Evolutionary conservation across 306 rosid species (phyloP), one percentile per base, ranked within the genome.

Genomic region (Sechiopsis laciniata): DNA sequence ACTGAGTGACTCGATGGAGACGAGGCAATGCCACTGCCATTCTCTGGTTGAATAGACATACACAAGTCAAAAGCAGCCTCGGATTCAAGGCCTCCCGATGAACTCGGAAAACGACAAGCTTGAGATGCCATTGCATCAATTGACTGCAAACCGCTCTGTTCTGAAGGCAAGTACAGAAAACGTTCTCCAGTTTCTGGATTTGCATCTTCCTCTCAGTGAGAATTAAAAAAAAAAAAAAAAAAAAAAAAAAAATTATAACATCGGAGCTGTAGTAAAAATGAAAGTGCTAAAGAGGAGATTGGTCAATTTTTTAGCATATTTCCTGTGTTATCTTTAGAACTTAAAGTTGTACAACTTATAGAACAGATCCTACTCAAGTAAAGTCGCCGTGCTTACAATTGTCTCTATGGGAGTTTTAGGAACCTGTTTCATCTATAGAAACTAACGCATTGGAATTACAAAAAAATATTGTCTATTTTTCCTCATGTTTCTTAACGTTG

Each of bases 181-280:
- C 77, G 91, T 66, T 87, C 98, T 66, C 87, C 86, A 26, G 83
- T 81, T 75, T 84, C 91, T 19, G 81, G 55, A 71, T 83, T 91
- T n/a, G 82, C 66, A 13, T 75, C 87, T 73, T 88, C 98, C 98
- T 92, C 76, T 71, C 35, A 75, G 64, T 21, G 70, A 48, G n/a
- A n/a, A n/a, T n/a, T n/a, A n/a, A n/a, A n/a, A n/a, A n/a, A n/a
- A n/a, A n/a, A n/a, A n/a, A n/a, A n/a, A 9, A 40, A 42, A 50
- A 29, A 32, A 40, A 40, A 40, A 40, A 5, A 40, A 32, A 32
- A 32, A 32, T 32, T 40, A 7, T 8, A 54, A 48, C 61, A 53
- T 54, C 24, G 29, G 62, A 71, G n/a, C 37, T 32, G 37, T 32
- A 32, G 37, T 32, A 32, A 32, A 32, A 32, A 32, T 32, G 37